These are phyloP conservation scores for Aspergillus sclerotiicarbonarius DNA, from an alignment of 495 filamentous ascomycete species.

Conservation along the genomic window DNA sequence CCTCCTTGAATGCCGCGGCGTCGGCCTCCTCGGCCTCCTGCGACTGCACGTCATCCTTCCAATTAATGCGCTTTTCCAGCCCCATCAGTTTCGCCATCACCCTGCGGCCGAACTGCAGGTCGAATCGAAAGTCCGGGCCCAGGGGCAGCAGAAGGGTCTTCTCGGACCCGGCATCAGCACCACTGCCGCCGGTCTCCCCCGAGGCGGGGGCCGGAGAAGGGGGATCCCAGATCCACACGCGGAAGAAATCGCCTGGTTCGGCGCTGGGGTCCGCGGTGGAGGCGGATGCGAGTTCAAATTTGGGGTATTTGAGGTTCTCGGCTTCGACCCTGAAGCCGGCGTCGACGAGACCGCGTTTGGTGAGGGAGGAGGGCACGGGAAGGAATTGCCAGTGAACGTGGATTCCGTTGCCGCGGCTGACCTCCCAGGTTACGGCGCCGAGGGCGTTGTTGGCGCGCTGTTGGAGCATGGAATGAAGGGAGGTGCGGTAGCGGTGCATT, in stretches of 20 bases:
- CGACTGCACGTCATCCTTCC: conserved; percentile 78
- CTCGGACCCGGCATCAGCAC: conserved; percentile 26
- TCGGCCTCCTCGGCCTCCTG: conserved; percentile 75
- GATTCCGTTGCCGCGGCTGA: conserved; percentile 72
- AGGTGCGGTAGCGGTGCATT: conserved; percentile 73
- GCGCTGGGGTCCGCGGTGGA: conserved; percentile 36
- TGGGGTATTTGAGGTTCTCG: conserved; percentile 69
- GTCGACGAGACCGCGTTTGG: conserved; percentile 68
- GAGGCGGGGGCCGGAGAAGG: background rate
- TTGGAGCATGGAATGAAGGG: conserved; percentile 70
- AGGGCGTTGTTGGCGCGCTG: conserved; percentile 49
- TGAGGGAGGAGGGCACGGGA: conserved; percentile 64
- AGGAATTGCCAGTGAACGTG: conserved; percentile 96
- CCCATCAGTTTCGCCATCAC: conserved; percentile 86
- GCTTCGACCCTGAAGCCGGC: conserved; percentile 82
- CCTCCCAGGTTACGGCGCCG: conserved; percentile 87
- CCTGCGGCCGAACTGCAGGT: conserved; percentile 66
- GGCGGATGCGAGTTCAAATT: conserved; percentile 29
- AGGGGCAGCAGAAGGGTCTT: conserved; percentile 53
- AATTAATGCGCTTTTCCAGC: conserved; percentile 69
- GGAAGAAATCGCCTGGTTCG: conserved; percentile 73
- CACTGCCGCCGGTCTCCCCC: conserved; percentile 1
- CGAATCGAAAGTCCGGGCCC: conserved; percentile 53
- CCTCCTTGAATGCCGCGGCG: conserved; percentile 74
- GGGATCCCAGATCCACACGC: conserved; percentile 73